phyloP scores from a whole-genome alignment of 371 early-diverging fungal genomes.

The Rozella allomycis region DNA sequence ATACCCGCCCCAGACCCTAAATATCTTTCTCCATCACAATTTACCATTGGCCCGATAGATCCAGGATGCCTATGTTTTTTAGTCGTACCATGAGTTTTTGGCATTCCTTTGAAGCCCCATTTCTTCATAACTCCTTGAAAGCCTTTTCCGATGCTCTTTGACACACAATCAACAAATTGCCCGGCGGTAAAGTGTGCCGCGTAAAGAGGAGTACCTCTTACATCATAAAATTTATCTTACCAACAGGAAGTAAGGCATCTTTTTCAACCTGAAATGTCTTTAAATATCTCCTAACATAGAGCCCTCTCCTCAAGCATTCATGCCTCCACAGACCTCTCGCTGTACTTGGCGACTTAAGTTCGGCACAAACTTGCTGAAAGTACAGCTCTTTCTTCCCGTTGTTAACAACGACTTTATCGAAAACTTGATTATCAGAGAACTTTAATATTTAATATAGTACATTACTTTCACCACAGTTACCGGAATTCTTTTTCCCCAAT shows the following conservation, averaged over 20 bases:
- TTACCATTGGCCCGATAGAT: slow-evolving; percentile 49
- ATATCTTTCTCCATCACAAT: background rate
- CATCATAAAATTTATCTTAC: slow-evolving; percentile 7
- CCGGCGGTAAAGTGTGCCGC: slow-evolving; percentile 82
- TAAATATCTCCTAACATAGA: slow-evolving; percentile 48
- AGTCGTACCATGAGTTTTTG: slow-evolving; percentile 84
- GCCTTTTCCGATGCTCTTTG: slow-evolving; percentile 73
- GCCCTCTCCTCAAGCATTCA: slow-evolving; percentile 46
- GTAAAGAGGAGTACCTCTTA: slow-evolving; percentile 35
- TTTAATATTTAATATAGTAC: background rate
- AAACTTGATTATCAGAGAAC: background rate
- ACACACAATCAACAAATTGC: slow-evolving; percentile 76
- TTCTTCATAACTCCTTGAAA: slow-evolving; percentile 95
- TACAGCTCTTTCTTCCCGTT: background rate
- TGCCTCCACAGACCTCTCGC: slow-evolving; percentile 41
- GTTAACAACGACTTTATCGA: background rate
- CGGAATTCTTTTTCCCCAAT: slow-evolving; percentile 68
- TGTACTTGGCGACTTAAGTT: slow-evolving; percentile 28
- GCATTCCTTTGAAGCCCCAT: slow-evolving; percentile 74
- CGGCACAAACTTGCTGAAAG: slow-evolving; percentile 62
- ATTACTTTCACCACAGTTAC: slow-evolving; percentile 75
- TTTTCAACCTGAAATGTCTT: slow-evolving; percentile 60
- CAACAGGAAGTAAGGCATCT: slow-evolving; percentile 64
- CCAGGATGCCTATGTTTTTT: slow-evolving; percentile 71
- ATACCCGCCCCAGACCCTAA: slow-evolving; percentile 67